Base-by-base conservation (phyloP, 2,329 filamentous ascomycete genomes). In the Ophiocordyceps camponoti-saundersi region DNA sequence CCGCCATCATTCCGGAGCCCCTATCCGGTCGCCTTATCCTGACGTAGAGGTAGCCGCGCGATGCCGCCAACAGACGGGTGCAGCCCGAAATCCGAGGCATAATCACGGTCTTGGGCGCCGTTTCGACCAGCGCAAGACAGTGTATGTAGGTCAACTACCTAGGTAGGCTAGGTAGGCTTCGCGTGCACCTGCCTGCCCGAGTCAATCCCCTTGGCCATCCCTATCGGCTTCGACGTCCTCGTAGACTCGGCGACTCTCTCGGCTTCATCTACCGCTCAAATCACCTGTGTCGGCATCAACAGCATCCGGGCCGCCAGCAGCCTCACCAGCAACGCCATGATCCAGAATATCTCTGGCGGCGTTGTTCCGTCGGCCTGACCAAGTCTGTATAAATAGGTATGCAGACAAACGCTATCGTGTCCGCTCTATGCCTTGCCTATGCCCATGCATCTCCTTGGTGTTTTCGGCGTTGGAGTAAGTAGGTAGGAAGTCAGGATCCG, bases 141-240 rank as follows among this genome's bases (percentile, higher is more conserved):
- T n/a, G n/a, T n/a, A n/a, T n/a, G n/a, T n/a, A n/a, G n/a, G n/a
- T n/a, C n/a, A n/a, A n/a, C n/a, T n/a, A n/a, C n/a, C n/a, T n/a
- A n/a, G n/a, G n/a, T 85, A 3, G 89, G 88, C 16, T 81, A 95
- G 61, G 73, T 95, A 22, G 82, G 81, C 61, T 95, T 95, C 57
- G 79, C 85, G 0, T 95, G 87, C 87, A 94, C 88, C 0, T 88
- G 81, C 50, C 76, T 87, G 0, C 88, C 88, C 0, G 66, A 65
- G 0, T 74, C 76, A 4, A 85, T 93, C 32, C 88, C 86, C 59
- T 93, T 85, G 82, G 79, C 87, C n/a, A 70, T 78, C 20, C 82
- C 85, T 1, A 81, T 93, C 44, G 67, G 84, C 0, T 85, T 85
- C 1, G 85, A 86, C 1, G 73, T 93, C 6, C 82, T 81, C 0